A percentile compares a stretch with the other conserved stretches of the same genome.
Evolutionary conservation across 352 stramenopile species (phyloP).

Genomic region (Pythium sukuiense): DNA sequence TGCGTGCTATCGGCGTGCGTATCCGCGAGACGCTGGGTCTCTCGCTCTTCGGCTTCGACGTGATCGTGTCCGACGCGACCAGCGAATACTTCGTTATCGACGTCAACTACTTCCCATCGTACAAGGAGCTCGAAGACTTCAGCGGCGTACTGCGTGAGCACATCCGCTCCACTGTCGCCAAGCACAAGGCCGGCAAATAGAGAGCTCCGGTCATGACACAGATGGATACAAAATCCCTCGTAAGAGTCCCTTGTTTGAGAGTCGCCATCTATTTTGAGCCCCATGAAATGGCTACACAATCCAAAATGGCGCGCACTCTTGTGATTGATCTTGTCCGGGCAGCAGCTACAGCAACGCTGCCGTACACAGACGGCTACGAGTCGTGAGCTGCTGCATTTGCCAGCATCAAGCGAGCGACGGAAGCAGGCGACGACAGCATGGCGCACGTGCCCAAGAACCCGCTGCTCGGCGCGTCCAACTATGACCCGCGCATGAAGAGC

Average conservation of each 20-base stretch:
- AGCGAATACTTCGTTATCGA: constrained; percentile 75
- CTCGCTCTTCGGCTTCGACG: constrained; percentile 84
- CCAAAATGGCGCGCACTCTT: background rate
- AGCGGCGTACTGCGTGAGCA: constrained; percentile 54
- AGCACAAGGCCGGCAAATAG: constrained; percentile 7
- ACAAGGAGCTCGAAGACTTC: constrained; percentile 80
- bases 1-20: constrained; percentile 57
- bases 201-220: background rate
- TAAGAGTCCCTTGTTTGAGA: background rate
- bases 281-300: constrained; percentile 1
- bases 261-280: background rate
- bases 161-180: constrained; percentile 31
- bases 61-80: constrained; percentile 69
- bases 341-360: background rate
- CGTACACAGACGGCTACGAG: background rate
- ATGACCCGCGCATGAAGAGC: constrained; percentile 61
- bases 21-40: constrained; percentile 67
- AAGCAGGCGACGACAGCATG: constrained; percentile 29
- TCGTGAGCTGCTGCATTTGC: constrained; percentile 4
- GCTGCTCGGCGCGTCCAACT: constrained; percentile 70
- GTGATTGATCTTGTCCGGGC: background rate
- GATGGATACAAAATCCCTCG: constrained; percentile 12
- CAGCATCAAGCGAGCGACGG: background rate
- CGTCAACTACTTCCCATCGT: constrained; percentile 89
- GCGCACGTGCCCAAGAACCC: constrained; percentile 66